These are phyloP conservation scores for Aspergillus sclerotiicarbonarius DNA, from an alignment of 495 filamentous ascomycete species.

Conservation along the genomic window DNA sequence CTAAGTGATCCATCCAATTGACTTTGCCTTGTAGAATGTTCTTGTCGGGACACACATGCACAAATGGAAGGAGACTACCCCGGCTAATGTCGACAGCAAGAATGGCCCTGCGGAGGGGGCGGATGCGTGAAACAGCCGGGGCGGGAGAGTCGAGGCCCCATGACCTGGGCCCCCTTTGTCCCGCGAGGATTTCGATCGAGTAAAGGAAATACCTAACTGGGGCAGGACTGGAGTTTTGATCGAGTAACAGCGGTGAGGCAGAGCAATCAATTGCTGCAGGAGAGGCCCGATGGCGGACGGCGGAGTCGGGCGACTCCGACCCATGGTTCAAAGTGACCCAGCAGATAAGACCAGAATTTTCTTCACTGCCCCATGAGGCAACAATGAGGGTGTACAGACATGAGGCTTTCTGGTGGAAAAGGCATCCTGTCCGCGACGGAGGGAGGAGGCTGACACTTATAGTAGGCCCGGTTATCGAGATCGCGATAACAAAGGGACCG, in stretches of 20 bases:
- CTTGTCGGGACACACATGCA: neutral
- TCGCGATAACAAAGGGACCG: neutral
- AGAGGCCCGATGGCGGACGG: slow-evolving; percentile 22
- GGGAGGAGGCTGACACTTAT: neutral
- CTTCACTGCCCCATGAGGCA: neutral
- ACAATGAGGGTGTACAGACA: neutral
- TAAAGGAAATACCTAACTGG: slow-evolving; percentile 12
- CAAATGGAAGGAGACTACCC: neutral
- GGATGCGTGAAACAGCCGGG: neutral
- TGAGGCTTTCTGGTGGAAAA: neutral
- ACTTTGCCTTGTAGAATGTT: neutral
- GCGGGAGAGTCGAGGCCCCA: slow-evolving; percentile 1
- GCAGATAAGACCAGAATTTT: neutral
- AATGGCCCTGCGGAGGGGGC: neutral
- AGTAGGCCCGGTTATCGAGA: neutral
- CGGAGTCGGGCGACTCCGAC: slow-evolving; percentile 25
- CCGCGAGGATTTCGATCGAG: slow-evolving; percentile 16
- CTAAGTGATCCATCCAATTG: neutral
- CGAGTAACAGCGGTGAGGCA: slow-evolving; percentile 19
- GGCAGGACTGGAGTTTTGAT: slow-evolving; percentile 20
- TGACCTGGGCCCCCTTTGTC: neutral
- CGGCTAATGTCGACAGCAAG: neutral
- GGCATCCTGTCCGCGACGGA: neutral
- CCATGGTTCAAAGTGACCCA: slow-evolving; percentile 8
- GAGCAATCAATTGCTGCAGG: slow-evolving; percentile 2